Conservation (phyloP, 2,329 filamentous ascomycete genomes). For the Sclerotinia nivalis region DNA sequence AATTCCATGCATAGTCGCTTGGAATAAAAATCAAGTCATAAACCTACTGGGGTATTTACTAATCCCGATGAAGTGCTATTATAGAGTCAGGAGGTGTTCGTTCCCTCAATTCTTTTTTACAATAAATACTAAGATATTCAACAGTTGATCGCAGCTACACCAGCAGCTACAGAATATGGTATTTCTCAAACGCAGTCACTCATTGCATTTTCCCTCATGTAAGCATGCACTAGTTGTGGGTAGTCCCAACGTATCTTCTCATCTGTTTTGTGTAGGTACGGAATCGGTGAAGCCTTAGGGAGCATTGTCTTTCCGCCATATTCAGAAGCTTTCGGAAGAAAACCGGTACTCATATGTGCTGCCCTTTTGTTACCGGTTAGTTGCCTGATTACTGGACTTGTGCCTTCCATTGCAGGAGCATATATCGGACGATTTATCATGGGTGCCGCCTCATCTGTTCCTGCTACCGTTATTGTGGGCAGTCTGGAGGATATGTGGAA, state of each 20-base stretch:
- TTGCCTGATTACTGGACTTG: conserved; percentile 45
- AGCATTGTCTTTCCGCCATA: conserved; percentile 45
- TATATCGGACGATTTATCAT: conserved; percentile 47
- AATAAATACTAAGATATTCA: neutral
- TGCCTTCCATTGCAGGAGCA: conserved; percentile 43
- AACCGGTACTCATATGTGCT: conserved; percentile 42
- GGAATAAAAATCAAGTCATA: neutral
- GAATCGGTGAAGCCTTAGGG: conserved; percentile 44
- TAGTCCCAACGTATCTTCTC: neutral
- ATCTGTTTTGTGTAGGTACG: conserved; percentile 10
- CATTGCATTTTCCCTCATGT: conserved; percentile 15
- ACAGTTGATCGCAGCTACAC: conserved; percentile 13
- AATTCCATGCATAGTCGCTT: neutral
- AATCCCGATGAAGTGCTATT: neutral
- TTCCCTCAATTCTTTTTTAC: neutral
- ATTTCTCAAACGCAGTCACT: conserved; percentile 17
- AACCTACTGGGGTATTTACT: neutral
- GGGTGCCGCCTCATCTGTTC: conserved; percentile 50
- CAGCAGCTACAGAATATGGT: conserved; percentile 11
- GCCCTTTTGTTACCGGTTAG: conserved; percentile 41
- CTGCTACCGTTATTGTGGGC: conserved; percentile 49
- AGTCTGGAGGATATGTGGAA: conserved; percentile 54
- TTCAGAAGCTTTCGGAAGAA: conserved; percentile 44
- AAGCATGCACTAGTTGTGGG: neutral
- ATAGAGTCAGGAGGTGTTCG: conserved; percentile 17